A percentile compares a stretch with the other conserved stretches of the same genome.
Evolutionary conservation across 1,284 basidiomycete species (phyloP).

Genomic region (Bondarzewia mesenterica): DNA sequence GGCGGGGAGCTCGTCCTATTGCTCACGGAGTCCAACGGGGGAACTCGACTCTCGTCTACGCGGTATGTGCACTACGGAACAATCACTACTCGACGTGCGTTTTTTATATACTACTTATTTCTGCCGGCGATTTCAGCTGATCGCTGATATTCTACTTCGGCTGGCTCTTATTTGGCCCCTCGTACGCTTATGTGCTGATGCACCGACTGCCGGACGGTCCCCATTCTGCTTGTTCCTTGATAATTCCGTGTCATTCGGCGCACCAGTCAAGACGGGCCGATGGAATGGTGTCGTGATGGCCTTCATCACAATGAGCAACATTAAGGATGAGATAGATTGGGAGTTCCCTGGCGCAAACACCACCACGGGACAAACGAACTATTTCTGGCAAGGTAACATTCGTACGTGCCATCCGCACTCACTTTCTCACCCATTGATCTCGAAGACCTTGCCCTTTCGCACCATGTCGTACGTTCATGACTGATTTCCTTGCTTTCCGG

Average conservation of each 20-base stretch:
- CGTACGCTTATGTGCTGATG: background rate
- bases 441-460: slow-evolving; percentile 1
- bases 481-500: too few species aligned
- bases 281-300: slow-evolving; percentile 76
- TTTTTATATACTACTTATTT: too few species aligned
- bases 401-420: slow-evolving; percentile 36
- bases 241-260: too few species aligned
- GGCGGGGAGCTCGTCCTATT: slow-evolving; percentile 56
- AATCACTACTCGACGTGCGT: slow-evolving; percentile 54
- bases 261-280: slow-evolving; percentile 55
- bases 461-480: too few species aligned
- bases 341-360: slow-evolving; percentile 64
- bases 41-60: slow-evolving; percentile 72
- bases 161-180: slow-evolving; percentile 7
- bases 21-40: slow-evolving; percentile 62
- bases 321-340: slow-evolving; percentile 86
- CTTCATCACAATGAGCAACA: slow-evolving; percentile 79
- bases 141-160: too few species aligned
- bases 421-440: background rate
- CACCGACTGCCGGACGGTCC: too few species aligned
- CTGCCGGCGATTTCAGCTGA: too few species aligned
- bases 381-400: slow-evolving; percentile 70
- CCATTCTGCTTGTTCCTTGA: too few species aligned
- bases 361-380: slow-evolving; percentile 66
- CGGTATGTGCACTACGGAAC: slow-evolving; percentile 77